Evolutionary conservation across 1,284 basidiomycete genomes (phyloP).

Genomic region (Cryptococcus sp.): DNA sequence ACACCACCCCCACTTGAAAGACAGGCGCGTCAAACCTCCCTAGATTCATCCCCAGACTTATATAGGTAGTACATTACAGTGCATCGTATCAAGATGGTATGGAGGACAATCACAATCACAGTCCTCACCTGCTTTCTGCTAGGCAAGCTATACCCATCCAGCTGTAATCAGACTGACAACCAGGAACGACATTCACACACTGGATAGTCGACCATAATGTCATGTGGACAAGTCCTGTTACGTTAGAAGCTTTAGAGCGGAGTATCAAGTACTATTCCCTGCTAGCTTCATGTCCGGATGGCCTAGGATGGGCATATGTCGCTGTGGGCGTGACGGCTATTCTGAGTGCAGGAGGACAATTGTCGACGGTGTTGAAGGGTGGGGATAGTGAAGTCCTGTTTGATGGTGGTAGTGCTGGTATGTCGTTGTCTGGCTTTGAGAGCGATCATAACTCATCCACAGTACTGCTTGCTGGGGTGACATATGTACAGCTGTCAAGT

Average conservation of each 20-base stretch:
- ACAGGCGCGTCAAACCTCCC: too few relatives aligned
- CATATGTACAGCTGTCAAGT: constrained; percentile 39
- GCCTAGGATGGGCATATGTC: constrained; percentile 38
- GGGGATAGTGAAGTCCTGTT: constrained; percentile 41
- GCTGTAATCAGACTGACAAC: too few relatives aligned
- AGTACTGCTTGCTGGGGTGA: constrained; percentile 40
- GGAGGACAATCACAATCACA: constrained; percentile 39
- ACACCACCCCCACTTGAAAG: too few relatives aligned
- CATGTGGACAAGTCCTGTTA: constrained; percentile 41
- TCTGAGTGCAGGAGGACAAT: constrained; percentile 26
- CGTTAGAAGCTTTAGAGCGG: constrained; percentile 31
- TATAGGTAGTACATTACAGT: too few relatives aligned
- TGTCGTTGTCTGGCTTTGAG: neutral
- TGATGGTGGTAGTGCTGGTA: constrained; percentile 42
- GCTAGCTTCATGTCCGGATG: constrained; percentile 21
- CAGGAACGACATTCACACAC: constrained; percentile 46
- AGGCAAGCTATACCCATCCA: constrained; percentile 18
- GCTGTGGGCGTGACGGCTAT: constrained; percentile 26
- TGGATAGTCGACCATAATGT: constrained; percentile 47
- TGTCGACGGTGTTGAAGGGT: constrained; percentile 29
- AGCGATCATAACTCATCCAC: neutral
- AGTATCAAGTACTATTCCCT: constrained; percentile 41
- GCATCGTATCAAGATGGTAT: constrained; percentile 43
- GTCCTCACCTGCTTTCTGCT: constrained; percentile 43
- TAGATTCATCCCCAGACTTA: too few relatives aligned